These are phyloP conservation scores for Boletus pseudopeckii DNA, from an alignment of 768 basidiomycete genomes.

Conservation along the genomic window DNA sequence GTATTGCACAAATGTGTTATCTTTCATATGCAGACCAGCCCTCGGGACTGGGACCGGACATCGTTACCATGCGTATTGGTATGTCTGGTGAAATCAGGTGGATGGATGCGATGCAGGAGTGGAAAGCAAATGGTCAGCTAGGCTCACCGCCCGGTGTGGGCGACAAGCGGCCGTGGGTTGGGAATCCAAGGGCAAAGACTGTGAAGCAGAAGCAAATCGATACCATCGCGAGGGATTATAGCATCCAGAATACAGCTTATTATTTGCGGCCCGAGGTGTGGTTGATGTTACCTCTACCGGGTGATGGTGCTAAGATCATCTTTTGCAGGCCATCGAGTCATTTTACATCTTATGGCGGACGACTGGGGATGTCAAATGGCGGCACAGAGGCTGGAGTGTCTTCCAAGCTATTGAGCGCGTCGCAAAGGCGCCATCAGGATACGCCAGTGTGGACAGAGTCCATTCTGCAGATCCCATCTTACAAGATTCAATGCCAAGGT, in stretches of 20 bases:
- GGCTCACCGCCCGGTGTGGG: constrained; percentile 54
- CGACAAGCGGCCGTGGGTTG: constrained; percentile 33
- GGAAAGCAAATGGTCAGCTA: constrained; percentile 43
- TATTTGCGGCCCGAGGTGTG: constrained; percentile 70
- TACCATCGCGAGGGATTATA: constrained; percentile 50
- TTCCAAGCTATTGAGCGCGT: constrained; percentile 64
- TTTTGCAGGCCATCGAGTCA: constrained; percentile 62
- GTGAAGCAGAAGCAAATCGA: constrained; percentile 20
- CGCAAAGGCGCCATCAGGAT: constrained; percentile 58
- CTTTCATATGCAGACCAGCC: constrained; percentile 68
- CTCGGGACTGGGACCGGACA: constrained; percentile 67
- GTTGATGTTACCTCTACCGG: neutral
- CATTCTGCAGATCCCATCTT: constrained; percentile 37
- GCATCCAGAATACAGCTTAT: constrained; percentile 43
- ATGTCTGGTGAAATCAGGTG: constrained; percentile 25
- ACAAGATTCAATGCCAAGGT: constrained; percentile 75
- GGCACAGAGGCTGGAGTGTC: constrained; percentile 66
- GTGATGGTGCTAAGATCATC: neutral
- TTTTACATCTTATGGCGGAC: constrained; percentile 68
- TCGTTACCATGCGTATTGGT: constrained; percentile 35
- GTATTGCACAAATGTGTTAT: constrained; percentile 70
- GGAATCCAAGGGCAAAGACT: constrained; percentile 18
- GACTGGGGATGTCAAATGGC: constrained; percentile 67
- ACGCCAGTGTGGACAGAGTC: constrained; percentile 54
- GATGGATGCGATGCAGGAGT: constrained; percentile 39